Percentiles rank a stretch among this genome's conserved stretches.
Evolutionary conservation across 495 filamentous ascomycete species (phyloP).

Genomic region (Pyrenula massariospora): DNA sequence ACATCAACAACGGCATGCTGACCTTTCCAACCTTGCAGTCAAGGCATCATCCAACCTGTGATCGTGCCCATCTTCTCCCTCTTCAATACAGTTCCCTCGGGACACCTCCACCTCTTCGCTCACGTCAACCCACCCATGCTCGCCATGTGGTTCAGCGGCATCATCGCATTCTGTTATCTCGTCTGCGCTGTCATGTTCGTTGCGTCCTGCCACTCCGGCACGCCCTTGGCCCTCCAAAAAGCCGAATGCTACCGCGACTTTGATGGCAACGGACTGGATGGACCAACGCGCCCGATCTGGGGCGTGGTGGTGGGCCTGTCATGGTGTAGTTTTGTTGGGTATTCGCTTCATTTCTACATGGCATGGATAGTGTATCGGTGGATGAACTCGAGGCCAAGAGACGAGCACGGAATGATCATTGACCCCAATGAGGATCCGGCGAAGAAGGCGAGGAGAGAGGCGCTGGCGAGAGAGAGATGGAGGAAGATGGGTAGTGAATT

Average conservation of each 20-base stretch:
- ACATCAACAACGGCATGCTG: no score
- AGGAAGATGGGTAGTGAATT: constrained; percentile 1
- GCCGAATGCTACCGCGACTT: constrained; percentile 6
- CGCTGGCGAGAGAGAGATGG: constrained; percentile 12
- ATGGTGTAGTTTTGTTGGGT: constrained; percentile 7
- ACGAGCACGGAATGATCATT: constrained; percentile 3
- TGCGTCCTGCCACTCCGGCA: constrained; percentile 5
- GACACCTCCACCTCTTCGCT: constrained; percentile 11
- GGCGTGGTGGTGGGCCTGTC: constrained; percentile 5
- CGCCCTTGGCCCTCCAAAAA: constrained; percentile 3
- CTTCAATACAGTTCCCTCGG: constrained; percentile 12
- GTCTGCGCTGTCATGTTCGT: constrained; percentile 7
- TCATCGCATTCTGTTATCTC: constrained; percentile 8
- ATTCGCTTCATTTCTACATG: constrained; percentile 8
- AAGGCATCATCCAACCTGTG: constrained; percentile 9
- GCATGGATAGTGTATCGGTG: constrained; percentile 8
- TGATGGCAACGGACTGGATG: constrained; percentile 4
- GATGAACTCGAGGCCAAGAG: constrained; percentile 4
- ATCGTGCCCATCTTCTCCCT: constrained; percentile 12
- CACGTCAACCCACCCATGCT: constrained; percentile 10
- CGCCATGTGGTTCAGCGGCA: constrained; percentile 7
- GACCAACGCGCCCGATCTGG: constrained; percentile 7
- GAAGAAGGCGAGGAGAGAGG: constrained; percentile 9
- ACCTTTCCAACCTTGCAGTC: neutral
- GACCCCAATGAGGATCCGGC: constrained; percentile 7